Evolutionary conservation across 176 grass and related monocot species (phyloP), one percentile per base, ranked within the genome.

Genomic region (Coix lacrymajobi): DNA sequence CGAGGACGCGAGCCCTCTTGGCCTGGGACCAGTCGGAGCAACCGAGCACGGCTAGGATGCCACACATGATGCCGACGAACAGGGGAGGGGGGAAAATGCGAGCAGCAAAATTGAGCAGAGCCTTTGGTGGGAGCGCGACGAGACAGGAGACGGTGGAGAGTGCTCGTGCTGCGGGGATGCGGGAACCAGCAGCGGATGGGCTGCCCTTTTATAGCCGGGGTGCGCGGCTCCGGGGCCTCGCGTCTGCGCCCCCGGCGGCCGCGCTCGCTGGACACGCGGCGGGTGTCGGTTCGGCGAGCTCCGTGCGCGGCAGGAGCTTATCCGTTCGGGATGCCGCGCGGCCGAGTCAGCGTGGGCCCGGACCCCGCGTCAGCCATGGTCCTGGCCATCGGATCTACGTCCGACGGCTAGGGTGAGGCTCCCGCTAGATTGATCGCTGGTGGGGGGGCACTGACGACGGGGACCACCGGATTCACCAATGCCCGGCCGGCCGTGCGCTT

Each of bases 11-110:
- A 69, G 92, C 91, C 81, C 91, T 86, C 81, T 78, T 91, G 4
- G 89, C 89, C 83, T 93, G 94, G 43, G 94, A 91, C 51, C 86
- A 88, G 82, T 97, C 91, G 73, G 84, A 46, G 69, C 91, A 93
- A 7, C 94, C 91, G n/a, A 97, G 83, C 34, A 89, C 89, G 73
- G 94, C 94, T 1, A 97, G 28, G 46, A 97, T 97, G 52, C 94
- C 94, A 83, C 94, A 97, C 94, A 97, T 93, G 76, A 38, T 76
- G 71, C 7, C 32, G 29, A 3, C 30, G 45, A 17, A 28, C 5
- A 28, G 46, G 38, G 7, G 25, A 15, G 36, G 2, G 25, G 19
- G 16, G 19, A 5, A 45, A 45, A 45, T 12, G 40, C 40, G 43
- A 5, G 45, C 14, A 48, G 19, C 16, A 48, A n/a, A n/a, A 48